phyloP scores from a whole-genome alignment of 225 moss, liverwort and hornwort species.

The Sphagnum tenellum region DNA sequence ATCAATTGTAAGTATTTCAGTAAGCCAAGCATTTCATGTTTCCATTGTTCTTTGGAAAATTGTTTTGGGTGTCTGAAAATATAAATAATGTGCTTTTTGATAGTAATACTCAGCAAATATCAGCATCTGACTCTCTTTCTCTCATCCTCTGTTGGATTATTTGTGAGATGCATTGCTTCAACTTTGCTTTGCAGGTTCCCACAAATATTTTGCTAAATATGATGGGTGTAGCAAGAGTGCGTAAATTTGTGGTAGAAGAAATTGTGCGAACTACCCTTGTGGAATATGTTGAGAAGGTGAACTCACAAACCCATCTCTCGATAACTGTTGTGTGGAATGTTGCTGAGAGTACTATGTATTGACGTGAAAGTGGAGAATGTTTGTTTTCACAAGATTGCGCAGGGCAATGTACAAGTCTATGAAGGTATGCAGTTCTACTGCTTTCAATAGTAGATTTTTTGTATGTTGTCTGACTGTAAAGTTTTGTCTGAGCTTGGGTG shows the following conservation, averaged over 20 bases:
- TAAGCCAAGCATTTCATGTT: too few relatives aligned
- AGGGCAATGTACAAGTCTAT: too few relatives aligned
- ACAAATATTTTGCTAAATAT: constrained; percentile 63
- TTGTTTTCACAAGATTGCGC: too few relatives aligned
- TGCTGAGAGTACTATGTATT: too few relatives aligned
- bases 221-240: constrained; percentile 69
- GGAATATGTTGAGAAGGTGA: constrained; percentile 67
- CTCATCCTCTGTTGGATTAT: too few relatives aligned
- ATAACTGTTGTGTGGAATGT: too few relatives aligned
- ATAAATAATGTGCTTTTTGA: not conserved
- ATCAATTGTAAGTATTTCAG: constrained; percentile 48
- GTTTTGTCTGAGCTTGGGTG: not conserved
- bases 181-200: constrained; percentile 41
- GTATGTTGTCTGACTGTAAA: not conserved
- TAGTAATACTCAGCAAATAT: too few relatives aligned
- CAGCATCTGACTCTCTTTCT: too few relatives aligned
- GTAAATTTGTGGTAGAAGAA: constrained; percentile 79
- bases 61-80: not conserved
- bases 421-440: not conserved
- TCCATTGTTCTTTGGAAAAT: too few relatives aligned
- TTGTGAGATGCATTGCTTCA: not conserved
- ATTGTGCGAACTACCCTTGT: constrained; percentile 59
- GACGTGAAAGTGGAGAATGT: too few relatives aligned
- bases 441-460: not conserved
- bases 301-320: too few relatives aligned